These are phyloP conservation scores for Salvia hispanica DNA, from an alignment of 257 asterid species.

Conservation along the genomic window DNA sequence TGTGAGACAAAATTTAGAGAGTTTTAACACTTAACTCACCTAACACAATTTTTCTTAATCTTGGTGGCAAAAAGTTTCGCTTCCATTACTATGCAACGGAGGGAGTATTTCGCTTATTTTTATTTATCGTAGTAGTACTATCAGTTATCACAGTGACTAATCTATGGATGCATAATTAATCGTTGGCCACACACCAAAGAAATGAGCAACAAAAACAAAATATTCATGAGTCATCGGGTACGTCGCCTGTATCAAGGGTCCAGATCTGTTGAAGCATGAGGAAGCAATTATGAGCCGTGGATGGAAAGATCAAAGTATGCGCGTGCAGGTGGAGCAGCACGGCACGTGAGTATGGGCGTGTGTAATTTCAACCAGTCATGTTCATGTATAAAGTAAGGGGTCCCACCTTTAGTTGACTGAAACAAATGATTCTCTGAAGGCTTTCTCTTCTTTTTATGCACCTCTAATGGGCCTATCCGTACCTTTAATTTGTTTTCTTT, in stretches of 20 bases:
- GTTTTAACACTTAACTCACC: no score
- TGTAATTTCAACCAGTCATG: constrained; percentile 21
- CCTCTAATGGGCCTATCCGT: constrained; percentile 21
- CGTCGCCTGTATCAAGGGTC: constrained; percentile 30
- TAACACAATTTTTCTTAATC: no score
- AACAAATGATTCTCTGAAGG: not conserved
- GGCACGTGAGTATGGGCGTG: constrained; percentile 39
- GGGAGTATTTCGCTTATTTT: no score
- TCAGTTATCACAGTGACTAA: no score
- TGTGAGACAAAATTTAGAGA: no score
- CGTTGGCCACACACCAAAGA: not conserved
- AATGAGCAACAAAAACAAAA: constrained; percentile 35
- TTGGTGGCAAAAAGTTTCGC: no score
- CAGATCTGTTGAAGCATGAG: not conserved
- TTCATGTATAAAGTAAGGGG: not conserved
- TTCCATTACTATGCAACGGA: no score
- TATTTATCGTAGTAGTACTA: no score
- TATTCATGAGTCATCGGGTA: not conserved
- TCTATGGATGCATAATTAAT: no score
- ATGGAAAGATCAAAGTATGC: constrained; percentile 27
- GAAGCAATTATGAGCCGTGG: not conserved
- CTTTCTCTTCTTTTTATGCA: constrained; percentile 47
- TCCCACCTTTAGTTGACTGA: constrained; percentile 30
- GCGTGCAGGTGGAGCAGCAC: constrained; percentile 38
- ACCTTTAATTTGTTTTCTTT: not conserved